Percentiles rank a stretch among this genome's conserved stretches.
These are phyloP conservation scores for Asclepias syriaca DNA, from an alignment of 257 asterid genomes.

Conservation along the genomic window DNA sequence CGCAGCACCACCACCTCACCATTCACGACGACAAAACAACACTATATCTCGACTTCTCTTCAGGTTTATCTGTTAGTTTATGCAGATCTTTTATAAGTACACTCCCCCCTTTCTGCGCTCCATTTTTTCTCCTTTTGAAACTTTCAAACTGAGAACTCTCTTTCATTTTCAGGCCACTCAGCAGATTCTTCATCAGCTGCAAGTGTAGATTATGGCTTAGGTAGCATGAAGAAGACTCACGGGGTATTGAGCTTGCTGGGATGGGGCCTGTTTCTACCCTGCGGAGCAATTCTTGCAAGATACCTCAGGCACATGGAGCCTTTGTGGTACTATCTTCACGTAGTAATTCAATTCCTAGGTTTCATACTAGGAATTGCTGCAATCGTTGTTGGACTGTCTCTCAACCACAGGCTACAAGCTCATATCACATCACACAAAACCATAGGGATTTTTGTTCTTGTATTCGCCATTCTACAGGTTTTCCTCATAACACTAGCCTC, in stretches of 20 bases:
- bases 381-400: conserved; percentile 58
- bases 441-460: conserved; percentile 67
- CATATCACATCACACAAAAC: conserved; percentile 71
- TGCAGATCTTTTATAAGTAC: too few relatives aligned
- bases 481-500: not conserved
- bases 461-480: conserved; percentile 74
- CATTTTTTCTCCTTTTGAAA: not conserved
- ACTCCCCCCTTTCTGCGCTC: not conserved
- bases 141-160: not conserved
- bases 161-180: conserved; percentile 35
- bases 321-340: conserved; percentile 77
- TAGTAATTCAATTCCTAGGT: conserved; percentile 58
- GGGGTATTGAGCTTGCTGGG: conserved; percentile 62
- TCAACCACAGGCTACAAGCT: conserved; percentile 50
- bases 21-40: conserved; percentile 72
- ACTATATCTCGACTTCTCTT: conserved; percentile 58
- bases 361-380: conserved; percentile 73
- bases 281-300: conserved; percentile 74
- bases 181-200: conserved; percentile 22
- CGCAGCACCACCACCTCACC: conserved; percentile 74
- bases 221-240: conserved; percentile 60
- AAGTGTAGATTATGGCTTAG: conserved; percentile 16
- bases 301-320: conserved; percentile 56
- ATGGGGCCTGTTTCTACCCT: conserved; percentile 83
- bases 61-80: conserved; percentile 37